phyloP scores from a whole-genome alignment of 345 rosid species.

The Pugionium dolabratum region DNA sequence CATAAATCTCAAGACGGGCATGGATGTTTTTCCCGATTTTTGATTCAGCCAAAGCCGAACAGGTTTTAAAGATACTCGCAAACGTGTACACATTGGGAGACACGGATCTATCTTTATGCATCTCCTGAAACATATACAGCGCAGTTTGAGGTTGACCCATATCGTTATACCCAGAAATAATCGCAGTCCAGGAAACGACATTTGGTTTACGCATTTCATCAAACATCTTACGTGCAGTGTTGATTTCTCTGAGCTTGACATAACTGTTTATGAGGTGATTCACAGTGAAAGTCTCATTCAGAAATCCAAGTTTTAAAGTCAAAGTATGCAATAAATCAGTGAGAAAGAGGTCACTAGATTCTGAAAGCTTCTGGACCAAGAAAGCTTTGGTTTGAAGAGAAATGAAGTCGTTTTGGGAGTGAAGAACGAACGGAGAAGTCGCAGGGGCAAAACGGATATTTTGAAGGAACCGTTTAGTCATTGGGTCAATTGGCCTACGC shows the following conservation, averaged over 20 bases:
- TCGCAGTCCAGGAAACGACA: constrained; percentile 73
- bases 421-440: constrained; percentile 5
- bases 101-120: constrained; percentile 43
- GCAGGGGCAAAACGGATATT: constrained; percentile 21
- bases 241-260: constrained; percentile 32
- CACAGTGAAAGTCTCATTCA: constrained; percentile 36
- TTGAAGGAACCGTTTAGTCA: constrained; percentile 4
- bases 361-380: constrained; percentile 41
- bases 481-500: not conserved
- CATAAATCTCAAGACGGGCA: constrained; percentile 54
- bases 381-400: constrained; percentile 23
- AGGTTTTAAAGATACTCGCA: constrained; percentile 60
- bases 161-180: constrained; percentile 55
- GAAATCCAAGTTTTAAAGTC: constrained; percentile 51
- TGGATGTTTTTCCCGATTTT: constrained; percentile 56
- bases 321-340: constrained; percentile 38
- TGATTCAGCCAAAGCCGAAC: constrained; percentile 54
- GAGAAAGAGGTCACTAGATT: constrained; percentile 38
- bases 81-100: constrained; percentile 64
- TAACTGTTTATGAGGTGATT: constrained; percentile 60
- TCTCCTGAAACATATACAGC: constrained; percentile 44
- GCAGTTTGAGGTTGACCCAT: constrained; percentile 39
- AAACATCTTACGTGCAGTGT: constrained; percentile 49
- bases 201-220: constrained; percentile 76
- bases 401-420: constrained; percentile 17